phyloP scores from a whole-genome alignment of 1,139 yeast genomes.

The Blastobotrys proliferans region DNA sequence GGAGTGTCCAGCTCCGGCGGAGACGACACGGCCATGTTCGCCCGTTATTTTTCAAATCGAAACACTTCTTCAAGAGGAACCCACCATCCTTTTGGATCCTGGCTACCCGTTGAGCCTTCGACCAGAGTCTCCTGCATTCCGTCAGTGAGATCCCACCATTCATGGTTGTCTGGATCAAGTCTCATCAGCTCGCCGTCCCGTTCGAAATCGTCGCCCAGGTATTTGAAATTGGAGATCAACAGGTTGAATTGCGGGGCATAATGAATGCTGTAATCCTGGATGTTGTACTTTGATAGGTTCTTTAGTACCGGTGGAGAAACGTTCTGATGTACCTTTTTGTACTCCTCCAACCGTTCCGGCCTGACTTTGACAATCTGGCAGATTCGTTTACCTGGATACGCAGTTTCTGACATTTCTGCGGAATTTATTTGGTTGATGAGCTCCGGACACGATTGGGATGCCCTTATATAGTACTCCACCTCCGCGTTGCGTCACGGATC shows the following conservation, averaged over 20 bases:
- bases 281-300: conserved; percentile 35
- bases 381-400: conserved; percentile 30
- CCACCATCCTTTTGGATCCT: conserved; percentile 42
- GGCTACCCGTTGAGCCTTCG: conserved; percentile 37
- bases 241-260: conserved; percentile 33
- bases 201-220: conserved; percentile 38
- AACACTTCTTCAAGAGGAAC: conserved; percentile 37
- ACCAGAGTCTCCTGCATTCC: conserved; percentile 38
- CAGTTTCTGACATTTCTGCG: no score
- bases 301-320: conserved; percentile 34
- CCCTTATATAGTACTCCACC: no score
- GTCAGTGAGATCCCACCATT: conserved; percentile 42
- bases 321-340: conserved; percentile 33
- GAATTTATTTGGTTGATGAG: no score
- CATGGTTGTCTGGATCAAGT: conserved; percentile 35
- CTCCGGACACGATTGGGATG: no score
- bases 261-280: conserved; percentile 41
- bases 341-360: conserved; percentile 38
- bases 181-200: conserved; percentile 34
- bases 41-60: conserved; percentile 33
- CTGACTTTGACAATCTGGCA: conserved; percentile 39
- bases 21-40: no score
- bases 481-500: no score
- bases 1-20: no score
- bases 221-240: conserved; percentile 37